Evolutionary conservation across 768 basidiomycete genomes (phyloP), one percentile per base, ranked within the genome.

Genomic region (Pluteus cervinus): DNA sequence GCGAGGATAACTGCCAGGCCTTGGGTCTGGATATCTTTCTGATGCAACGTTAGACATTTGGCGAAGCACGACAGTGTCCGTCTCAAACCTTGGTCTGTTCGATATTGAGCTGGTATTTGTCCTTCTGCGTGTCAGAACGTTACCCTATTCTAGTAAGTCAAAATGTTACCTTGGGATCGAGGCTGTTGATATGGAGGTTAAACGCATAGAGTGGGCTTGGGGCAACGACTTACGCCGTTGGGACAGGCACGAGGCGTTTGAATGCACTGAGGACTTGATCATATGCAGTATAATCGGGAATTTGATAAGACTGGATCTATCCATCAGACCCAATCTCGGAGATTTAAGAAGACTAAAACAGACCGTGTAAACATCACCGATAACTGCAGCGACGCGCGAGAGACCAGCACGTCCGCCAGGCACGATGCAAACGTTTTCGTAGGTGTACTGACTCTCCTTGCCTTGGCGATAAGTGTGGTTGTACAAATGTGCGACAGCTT

Each of bases 381-480:
- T 75, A 34, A 97, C 92, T 11, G 93, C 87, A 10, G 92, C 91
- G 16, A 97, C 74, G 42, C 93, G 81, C 20, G 88, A 86, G 44
- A 97, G 71, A 8, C 92, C 92, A 2, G 92, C 71, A 38, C 90
- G 81, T 11, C 93, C 93, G 29, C 93, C 93, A 9, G 93, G 93
- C 1, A 96, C 92, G 49, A 97, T 94, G 51, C 87, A 91, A 9
- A 89, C 83, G 52, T 97, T 97, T 61, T 93, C 90, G 47, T 69
- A 85, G 1, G 89, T 92, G 56, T 96, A 97, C 48, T 93, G 72
- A 47, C 85, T 89, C 6, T 58, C 42, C 61, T 86, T 93, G 32
- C 77, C 86, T 48, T 84, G 60, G 23, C 93, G 77, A 56, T 94
- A 94, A 2, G 83, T 86, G 34, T 73, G 65, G 55, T 97, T 97